These are phyloP conservation scores for Candida silvatica DNA, from an alignment of 805 yeast genomes.

Conservation along the genomic window DNA sequence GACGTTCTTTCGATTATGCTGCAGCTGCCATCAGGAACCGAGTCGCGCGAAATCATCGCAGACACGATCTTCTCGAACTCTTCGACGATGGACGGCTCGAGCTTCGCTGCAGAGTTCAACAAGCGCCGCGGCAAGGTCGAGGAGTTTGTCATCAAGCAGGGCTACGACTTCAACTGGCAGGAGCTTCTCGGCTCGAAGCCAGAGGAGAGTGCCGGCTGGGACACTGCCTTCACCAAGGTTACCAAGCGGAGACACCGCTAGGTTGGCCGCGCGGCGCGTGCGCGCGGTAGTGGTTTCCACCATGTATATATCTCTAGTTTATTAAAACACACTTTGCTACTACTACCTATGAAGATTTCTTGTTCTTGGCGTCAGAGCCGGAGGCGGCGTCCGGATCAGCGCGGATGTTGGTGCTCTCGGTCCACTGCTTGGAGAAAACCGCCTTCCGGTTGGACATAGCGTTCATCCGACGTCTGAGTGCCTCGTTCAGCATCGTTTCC, in stretches of 20 bases:
- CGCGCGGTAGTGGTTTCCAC: too few species aligned
- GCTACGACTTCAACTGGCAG: constrained; percentile 54
- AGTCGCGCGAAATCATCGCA: constrained; percentile 77
- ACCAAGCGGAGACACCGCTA: constrained; percentile 55
- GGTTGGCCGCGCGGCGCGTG: too few species aligned
- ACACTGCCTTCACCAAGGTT: constrained; percentile 40
- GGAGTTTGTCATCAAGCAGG: constrained; percentile 32
- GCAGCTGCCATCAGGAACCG: constrained; percentile 68
- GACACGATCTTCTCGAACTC: constrained; percentile 88
- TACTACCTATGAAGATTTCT: too few species aligned
- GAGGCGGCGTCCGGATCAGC: too few species aligned
- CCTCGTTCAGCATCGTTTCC: constrained; percentile 89
- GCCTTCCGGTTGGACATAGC: constrained; percentile 37
- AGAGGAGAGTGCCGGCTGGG: constrained; percentile 28
- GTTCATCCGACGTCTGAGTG: constrained; percentile 65
- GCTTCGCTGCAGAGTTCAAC: constrained; percentile 86
- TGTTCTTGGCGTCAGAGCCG: too few species aligned
- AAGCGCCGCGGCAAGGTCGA: constrained; percentile 73
- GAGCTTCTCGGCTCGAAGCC: constrained; percentile 36
- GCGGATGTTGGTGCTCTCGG: too few species aligned
- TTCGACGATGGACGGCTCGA: constrained; percentile 86
- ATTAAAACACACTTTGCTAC: too few species aligned
- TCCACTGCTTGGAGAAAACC: constrained; percentile 3
- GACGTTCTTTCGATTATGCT: constrained; percentile 76
- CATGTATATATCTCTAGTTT: too few species aligned